Evolutionary conservation across 1,284 basidiomycete genomes (phyloP).

Genomic region (Inonotus obliquus): DNA sequence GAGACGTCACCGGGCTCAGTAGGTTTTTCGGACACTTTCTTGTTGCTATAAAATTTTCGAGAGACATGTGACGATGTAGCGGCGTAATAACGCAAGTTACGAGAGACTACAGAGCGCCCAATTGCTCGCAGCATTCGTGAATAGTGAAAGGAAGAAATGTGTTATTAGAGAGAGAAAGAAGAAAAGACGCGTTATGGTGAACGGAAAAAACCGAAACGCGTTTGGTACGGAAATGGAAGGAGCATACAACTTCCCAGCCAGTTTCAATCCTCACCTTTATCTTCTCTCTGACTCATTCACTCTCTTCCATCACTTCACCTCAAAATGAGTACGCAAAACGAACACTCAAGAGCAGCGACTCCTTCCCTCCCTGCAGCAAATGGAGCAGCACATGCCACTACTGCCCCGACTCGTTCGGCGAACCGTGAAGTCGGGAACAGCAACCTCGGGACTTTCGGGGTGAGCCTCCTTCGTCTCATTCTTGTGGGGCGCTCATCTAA

Average conservation of each 20-base stretch:
- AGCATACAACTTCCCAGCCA: background rate
- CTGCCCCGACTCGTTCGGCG: conserved; percentile 5
- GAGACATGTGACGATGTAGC: background rate
- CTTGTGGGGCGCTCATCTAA: background rate
- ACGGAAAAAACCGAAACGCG: background rate
- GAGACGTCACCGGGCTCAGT: conserved; percentile 7
- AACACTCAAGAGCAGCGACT: background rate
- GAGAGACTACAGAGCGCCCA: conserved; percentile 14
- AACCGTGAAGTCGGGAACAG: conserved; percentile 36
- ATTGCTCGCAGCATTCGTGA: conserved; percentile 8
- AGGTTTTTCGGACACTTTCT: background rate
- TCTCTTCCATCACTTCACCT: background rate
- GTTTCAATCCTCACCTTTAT: background rate
- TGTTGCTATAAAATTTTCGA: background rate
- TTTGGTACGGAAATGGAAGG: background rate
- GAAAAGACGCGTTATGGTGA: background rate
- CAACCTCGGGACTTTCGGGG: conserved; percentile 82
- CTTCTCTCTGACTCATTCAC: conserved; percentile 1
- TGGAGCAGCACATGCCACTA: background rate
- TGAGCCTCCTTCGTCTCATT: conserved; percentile 29
- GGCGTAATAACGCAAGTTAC: background rate
- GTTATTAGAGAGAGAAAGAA: background rate
- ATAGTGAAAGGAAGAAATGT: background rate
- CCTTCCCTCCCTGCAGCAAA: background rate
- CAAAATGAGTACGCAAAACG: background rate